Evolutionary conservation across 148 eudicot genomes (phyloP).

Genomic region (Camellia granthamiana): DNA sequence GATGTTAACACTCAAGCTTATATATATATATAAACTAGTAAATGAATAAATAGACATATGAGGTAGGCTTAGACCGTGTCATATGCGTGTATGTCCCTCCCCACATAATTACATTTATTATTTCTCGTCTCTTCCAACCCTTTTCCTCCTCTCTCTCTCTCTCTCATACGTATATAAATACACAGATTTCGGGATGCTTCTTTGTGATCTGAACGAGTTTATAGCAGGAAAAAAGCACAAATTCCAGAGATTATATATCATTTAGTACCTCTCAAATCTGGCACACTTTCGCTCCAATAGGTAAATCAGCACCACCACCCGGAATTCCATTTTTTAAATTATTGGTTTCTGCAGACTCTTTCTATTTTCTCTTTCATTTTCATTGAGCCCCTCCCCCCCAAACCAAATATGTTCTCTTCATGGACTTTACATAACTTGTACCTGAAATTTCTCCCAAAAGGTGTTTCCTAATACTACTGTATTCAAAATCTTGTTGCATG

Average conservation of each 20-base stretch:
- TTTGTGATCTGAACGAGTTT: background rate
- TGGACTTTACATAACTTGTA: background rate
- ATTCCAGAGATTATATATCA: background rate
- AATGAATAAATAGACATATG: too few species aligned
- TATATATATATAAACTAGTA: too few species aligned
- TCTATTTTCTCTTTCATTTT: too few species aligned
- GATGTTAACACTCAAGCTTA: too few species aligned
- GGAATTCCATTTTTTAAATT: background rate
- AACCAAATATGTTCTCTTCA: background rate
- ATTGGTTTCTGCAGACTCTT: background rate
- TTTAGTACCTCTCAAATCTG: background rate
- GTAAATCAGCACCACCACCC: background rate
- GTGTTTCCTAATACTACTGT: background rate
- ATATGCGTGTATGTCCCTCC: slow-evolving; percentile 1
- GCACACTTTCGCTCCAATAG: slow-evolving; percentile 8
- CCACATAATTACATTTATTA: background rate
- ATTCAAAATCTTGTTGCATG: too few species aligned
- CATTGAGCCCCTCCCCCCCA: too few species aligned
- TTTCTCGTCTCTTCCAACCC: slow-evolving; percentile 1
- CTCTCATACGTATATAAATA: background rate
- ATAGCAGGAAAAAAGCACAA: background rate
- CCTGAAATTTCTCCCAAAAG: slow-evolving; percentile 9
- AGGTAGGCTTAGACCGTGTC: background rate
- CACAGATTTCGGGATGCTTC: background rate
- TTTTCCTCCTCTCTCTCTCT: slow-evolving; percentile 12